phyloP scores from a whole-genome alignment of 2,329 filamentous ascomycete species.

The Botrytis aclada region DNA sequence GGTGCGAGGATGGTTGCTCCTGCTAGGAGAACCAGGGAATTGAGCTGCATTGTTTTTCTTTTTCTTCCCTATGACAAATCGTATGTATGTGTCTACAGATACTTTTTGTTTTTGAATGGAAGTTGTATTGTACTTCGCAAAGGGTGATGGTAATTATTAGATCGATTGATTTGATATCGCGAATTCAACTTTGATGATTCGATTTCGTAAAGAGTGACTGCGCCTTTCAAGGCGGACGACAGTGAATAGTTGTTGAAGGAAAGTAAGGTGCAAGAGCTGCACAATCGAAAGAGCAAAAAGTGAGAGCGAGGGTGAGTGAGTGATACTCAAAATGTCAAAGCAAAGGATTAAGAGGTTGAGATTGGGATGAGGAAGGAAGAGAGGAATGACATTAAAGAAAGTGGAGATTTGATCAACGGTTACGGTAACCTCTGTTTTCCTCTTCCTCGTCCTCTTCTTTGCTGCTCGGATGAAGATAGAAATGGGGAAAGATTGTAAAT shows the following conservation, averaged over 20 bases:
- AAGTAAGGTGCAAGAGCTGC: constrained; percentile 11
- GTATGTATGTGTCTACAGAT: not conserved
- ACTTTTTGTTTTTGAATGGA: not conserved
- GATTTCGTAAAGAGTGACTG: constrained; percentile 2
- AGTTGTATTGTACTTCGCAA: not conserved
- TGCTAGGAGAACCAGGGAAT: constrained; percentile 23
- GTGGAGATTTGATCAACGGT: not conserved
- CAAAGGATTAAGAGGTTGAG: not conserved
- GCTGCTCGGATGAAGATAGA: not conserved
- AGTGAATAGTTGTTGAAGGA: constrained; percentile 3
- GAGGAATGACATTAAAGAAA: not conserved
- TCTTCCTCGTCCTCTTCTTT: not conserved
- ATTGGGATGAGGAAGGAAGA: not conserved
- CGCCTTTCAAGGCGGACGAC: not conserved
- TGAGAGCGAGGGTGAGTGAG: not conserved
- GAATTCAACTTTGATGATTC: not conserved
- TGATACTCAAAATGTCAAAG: not conserved
- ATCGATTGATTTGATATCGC: not conserved
- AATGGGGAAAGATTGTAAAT: not conserved
- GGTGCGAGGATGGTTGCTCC: constrained; percentile 34
- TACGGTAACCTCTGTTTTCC: not conserved
- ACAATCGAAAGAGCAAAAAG: not conserved
- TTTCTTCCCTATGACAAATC: not conserved
- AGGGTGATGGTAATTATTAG: not conserved
- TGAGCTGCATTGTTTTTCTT: constrained; percentile 29